A percentile compares a stretch with the other conserved stretches of the same genome.
These are phyloP conservation scores for Aspergillus candidus DNA, from an alignment of 2,329 filamentous ascomycete genomes.

Conservation along the genomic window DNA sequence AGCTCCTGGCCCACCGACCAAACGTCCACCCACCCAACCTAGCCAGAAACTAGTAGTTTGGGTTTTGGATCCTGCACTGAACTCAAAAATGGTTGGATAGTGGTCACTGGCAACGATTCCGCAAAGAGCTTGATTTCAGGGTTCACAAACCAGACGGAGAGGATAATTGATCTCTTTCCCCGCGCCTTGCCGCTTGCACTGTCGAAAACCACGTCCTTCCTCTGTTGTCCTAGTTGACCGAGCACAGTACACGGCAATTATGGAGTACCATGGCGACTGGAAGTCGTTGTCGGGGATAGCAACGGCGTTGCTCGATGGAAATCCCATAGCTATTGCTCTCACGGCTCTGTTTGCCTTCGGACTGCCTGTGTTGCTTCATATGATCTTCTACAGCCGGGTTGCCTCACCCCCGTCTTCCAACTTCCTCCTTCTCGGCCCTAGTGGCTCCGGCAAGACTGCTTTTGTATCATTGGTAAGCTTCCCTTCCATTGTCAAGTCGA, in stretches of 20 bases:
- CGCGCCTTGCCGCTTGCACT: no score
- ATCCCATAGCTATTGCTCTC: conserved; percentile 50
- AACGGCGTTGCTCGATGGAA: conserved; percentile 40
- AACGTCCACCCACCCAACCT: no score
- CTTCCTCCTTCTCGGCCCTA: conserved; percentile 73
- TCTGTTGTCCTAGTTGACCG: neutral
- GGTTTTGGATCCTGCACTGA: neutral
- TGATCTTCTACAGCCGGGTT: conserved; percentile 61
- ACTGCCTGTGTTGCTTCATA: conserved; percentile 71
- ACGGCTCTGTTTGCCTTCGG: conserved; percentile 65
- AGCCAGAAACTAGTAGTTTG: neutral
- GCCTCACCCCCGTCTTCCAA: conserved; percentile 61
- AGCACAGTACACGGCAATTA: conserved; percentile 9
- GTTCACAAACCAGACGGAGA: no score
- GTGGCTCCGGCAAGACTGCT: conserved; percentile 79
- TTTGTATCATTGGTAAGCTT: conserved; percentile 66
- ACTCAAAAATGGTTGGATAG: no score
- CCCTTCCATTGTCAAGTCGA: neutral
- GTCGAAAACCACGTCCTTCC: neutral
- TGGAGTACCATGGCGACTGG: conserved; percentile 32
- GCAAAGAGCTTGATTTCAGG: no score
- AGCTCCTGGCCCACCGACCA: no score
- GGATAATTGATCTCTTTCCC: no score
- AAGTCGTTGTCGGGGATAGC: conserved; percentile 32
- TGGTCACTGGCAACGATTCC: no score